phyloP scores from a whole-genome alignment of 1,284 basidiomycete species.

The Dichomitus squalens region DNA sequence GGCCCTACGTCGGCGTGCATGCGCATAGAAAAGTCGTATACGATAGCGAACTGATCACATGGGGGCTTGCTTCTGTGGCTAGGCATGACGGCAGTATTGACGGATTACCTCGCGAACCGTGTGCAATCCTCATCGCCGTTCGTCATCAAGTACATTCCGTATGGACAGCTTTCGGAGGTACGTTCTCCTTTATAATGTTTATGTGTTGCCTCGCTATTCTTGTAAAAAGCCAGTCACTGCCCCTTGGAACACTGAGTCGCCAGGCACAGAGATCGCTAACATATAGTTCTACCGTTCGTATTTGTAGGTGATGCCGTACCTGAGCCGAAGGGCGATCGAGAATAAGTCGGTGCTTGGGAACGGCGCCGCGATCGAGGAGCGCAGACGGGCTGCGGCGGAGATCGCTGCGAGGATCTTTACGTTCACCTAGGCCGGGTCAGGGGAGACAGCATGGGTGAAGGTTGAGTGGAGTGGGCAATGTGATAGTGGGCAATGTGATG shows the following conservation, averaged over 20 bases:
- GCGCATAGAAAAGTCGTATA: no score
- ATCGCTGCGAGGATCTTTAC: slow-evolving; percentile 39
- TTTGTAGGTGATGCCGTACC: slow-evolving; percentile 63
- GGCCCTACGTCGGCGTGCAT: no score
- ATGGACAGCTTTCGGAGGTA: slow-evolving; percentile 78
- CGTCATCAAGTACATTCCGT: slow-evolving; percentile 85
- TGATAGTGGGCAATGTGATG: background rate
- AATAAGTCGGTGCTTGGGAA: slow-evolving; percentile 66
- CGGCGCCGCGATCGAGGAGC: slow-evolving; percentile 54
- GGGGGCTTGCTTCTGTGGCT: background rate
- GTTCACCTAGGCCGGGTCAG: background rate
- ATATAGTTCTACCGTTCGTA: background rate
- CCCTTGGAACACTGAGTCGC: no score
- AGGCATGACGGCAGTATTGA: slow-evolving; percentile 87
- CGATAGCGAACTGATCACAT: no score
- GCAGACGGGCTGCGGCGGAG: slow-evolving; percentile 41
- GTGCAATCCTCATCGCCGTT: slow-evolving; percentile 65
- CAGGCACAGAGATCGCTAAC: background rate
- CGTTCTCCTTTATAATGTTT: background rate
- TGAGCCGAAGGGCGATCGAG: slow-evolving; percentile 67
- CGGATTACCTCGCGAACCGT: slow-evolving; percentile 64
- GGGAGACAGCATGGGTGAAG: background rate
- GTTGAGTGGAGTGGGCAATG: background rate
- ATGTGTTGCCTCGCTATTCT: background rate
- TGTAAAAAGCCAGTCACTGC: background rate